Evolutionary conservation across 1,284 basidiomycete species (phyloP), one percentile per base, ranked within the genome.

Genomic region (Cystobasidium pallidum): DNA sequence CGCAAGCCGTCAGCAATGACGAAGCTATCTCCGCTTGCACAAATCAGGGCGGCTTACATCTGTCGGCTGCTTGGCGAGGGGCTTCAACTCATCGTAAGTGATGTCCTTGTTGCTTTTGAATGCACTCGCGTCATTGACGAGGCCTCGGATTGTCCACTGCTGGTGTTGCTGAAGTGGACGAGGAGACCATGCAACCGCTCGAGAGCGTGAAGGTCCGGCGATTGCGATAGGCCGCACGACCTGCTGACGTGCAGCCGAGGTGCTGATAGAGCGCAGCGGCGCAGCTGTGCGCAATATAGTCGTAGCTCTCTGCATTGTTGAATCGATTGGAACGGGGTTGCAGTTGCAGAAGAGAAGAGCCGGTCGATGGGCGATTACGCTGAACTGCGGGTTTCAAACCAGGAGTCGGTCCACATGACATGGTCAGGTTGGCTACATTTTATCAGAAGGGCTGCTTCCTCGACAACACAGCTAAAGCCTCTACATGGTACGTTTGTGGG

Each of bases 401-500:
- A n/a, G n/a, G n/a, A n/a, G n/a, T n/a, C n/a, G n/a, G n/a, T n/a
- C n/a, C n/a, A n/a, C n/a, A n/a, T n/a, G n/a, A n/a, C n/a, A n/a
- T n/a, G n/a, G n/a, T n/a, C n/a, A 39, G 13, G 36, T 13, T 39
- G 13, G 7, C 36, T 39, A 13, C 36, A 39, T 39, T 39, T 13
- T 39, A 39, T 6, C 7, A 39, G 36, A 7, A 13, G 13, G 13
- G 13, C 36, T 51, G 26, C 24, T 51, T 51, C 49, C 26, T 51
- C 49, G 84, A 79, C 66, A 93, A 82, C 43, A 92, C 85, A 1
- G 89, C 89, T n/a, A 92, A 88, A 26, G 78, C 86, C 80, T 92
- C 90, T 30, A 91, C 89, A 82, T 92, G 91, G 70, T 91, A 88
- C n/a, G 92, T 94, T 83, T 95, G 92, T 10, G 93, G 92, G 83